These are phyloP conservation scores for Lasiosphaeris hirsuta DNA, from an alignment of 495 filamentous ascomycete genomes.

Conservation along the genomic window DNA sequence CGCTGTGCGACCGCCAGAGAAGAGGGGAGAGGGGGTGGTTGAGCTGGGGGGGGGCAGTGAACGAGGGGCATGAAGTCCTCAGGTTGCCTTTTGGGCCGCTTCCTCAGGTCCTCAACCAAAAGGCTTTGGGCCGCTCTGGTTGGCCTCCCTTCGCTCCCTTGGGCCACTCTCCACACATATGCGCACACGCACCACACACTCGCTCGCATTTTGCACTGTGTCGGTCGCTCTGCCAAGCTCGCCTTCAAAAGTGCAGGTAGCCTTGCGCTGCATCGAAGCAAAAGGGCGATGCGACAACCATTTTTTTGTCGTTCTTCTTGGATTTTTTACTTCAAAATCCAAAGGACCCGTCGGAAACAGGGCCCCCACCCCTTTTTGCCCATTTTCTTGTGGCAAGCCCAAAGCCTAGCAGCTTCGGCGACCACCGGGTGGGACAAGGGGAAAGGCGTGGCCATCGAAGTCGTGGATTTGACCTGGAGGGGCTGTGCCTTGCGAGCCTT, in stretches of 20 bases:
- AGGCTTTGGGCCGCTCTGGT: background rate
- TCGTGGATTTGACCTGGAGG: too few relatives aligned
- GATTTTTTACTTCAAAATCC: too few relatives aligned
- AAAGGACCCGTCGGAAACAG: background rate
- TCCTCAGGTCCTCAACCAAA: background rate
- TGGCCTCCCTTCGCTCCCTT: conserved; percentile 3
- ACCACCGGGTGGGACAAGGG: too few relatives aligned
- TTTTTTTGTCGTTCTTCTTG: background rate
- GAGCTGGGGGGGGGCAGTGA: background rate
- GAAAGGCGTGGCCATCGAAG: too few relatives aligned
- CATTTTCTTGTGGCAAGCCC: background rate
- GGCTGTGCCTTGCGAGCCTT: too few relatives aligned
- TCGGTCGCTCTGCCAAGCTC: background rate
- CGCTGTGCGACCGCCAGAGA: background rate
- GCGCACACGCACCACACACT: background rate
- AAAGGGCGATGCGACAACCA: background rate
- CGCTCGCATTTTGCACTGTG: background rate
- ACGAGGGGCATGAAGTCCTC: background rate
- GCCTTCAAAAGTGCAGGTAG: background rate
- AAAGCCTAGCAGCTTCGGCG: background rate
- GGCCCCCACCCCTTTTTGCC: background rate
- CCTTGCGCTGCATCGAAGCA: background rate
- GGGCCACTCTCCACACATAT: background rate
- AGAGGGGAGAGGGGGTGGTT: background rate
- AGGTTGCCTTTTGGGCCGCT: background rate